Base-by-base conservation (phyloP, 352 stramenopile genomes). In the Phytophthora syringae region DNA sequence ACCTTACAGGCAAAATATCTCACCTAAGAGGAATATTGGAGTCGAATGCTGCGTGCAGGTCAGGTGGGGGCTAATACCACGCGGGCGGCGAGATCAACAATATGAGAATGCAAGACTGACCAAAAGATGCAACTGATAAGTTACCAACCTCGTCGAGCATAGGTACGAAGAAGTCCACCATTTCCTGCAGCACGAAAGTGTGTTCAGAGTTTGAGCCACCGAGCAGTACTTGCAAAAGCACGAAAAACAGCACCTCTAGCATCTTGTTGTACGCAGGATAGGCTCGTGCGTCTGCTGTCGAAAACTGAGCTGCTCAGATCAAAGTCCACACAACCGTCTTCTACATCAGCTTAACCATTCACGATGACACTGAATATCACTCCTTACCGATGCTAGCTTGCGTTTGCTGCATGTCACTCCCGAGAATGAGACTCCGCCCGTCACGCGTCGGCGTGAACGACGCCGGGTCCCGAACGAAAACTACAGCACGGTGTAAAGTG, bases 381-480 rank as follows among this genome's bases (percentile, higher is more conserved):
- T 27, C 7, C 52, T 60, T 40, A 93, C 85, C 81, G 7, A 94
- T 94, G 49, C 82, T 92, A 39, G 67, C 68, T 60, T 93, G 82
- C n/a, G 87, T 95, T 44, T 84, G 61, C 12, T 68, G n/a, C 77
- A 90, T 92, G 63, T 94, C 74, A 24, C 78, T 81, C 1, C 86
- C 89, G 3, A 97, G 81, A 49, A 97, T 83, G 34, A 97, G 77
- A 36, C 77, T 93, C 21, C 84, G 67, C 0, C 89, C 86, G 45
- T 90, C 84, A 36, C 88, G 62, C 15, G 80, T 95, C 7, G 90
- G 90, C 13, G 90, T 97, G 58, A 97, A 97, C 27, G 90, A 97
- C 3, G 84, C 91, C 16, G 89, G 90, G 54, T 97, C 84, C 1
- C 90, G 72, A 22, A 90, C 78, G 21, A 88, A 92, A 34, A 94